Evolutionary conservation across 805 yeast species (phyloP), one percentile per base, ranked within the genome.

Genomic region (Saccharomycopsis schoenii): DNA sequence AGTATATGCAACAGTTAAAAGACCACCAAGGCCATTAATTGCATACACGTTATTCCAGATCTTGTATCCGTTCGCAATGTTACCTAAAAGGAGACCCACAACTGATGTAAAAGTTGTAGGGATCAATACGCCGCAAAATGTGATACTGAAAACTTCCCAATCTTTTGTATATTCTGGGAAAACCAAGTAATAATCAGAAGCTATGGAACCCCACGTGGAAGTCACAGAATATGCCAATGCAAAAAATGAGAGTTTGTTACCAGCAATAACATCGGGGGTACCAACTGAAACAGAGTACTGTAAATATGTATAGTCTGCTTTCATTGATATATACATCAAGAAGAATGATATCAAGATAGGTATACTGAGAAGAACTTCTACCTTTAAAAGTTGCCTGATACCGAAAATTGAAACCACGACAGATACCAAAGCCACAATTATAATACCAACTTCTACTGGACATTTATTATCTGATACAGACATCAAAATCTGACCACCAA

Each of bases 181-280:
- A 58, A 89, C 76, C 57, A 90, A 82, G 71, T 88, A 88, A 71
- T 90, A 90, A 72, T 90, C 97, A 0, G 92, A 79, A 0, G 96
- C 89, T 63, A 88, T 81, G 1, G 92, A 85, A 54, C 96, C 92
- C 97, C 97, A 90, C 1, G 97, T 88, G 2, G 89, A 81, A 2
- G 96, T 89, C 56, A 86, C 84, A 36, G 96, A 84, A 68, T 88
- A 88, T 54, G 85, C 78, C 60, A 89, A 76, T 1, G 90, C 80
- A 67, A 89, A 88, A 71, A 83, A 88, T 14, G 89, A 81, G 36
- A 89, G 71, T 79, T 87, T 81, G 67, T 83, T 80, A n/a, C 96
- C 96, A 58, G 77, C 76, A 3, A 80, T 72, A 0, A 88, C 81
- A 15, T 69, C 64, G 2, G 70, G 12, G 58, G 73, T 74, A 1